Percentiles rank a stretch among this genome's conserved stretches.
Conservation (phyloP, 108 stramenopile genomes). For the Epipyxis sp. region DNA sequence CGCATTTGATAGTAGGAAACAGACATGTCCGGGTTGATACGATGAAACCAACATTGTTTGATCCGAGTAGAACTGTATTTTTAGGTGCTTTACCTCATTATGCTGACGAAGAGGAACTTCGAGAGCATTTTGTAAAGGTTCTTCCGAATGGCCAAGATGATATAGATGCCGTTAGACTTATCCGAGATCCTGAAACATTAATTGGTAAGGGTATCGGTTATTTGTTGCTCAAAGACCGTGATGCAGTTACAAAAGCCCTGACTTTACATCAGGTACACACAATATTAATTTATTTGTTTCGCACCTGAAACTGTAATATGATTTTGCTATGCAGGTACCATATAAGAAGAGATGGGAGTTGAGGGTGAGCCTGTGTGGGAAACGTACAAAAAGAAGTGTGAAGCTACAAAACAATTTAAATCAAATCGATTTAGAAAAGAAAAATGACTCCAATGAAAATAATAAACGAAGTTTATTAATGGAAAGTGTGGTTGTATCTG, state of each 20-base stretch:
- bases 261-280: neutral
- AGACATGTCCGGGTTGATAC: conserved; percentile 49
- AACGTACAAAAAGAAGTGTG: too few species aligned
- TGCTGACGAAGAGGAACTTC: conserved; percentile 48
- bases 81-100: conserved; percentile 49
- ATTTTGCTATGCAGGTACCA: too few species aligned
- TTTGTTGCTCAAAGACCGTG: conserved; percentile 43
- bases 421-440: too few species aligned
- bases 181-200: conserved; percentile 46
- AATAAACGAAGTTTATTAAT: too few species aligned
- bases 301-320: too few species aligned
- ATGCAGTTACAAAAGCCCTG: conserved; percentile 43
- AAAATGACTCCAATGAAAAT: too few species aligned
- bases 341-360: too few species aligned
- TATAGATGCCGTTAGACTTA: conserved; percentile 50
- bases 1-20: conserved; percentile 35
- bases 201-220: conserved; percentile 53
- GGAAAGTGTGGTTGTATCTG: too few species aligned
- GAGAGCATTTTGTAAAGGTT: conserved; percentile 36
- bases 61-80: conserved; percentile 44
- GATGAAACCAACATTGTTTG: conserved; percentile 31
- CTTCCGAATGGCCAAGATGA: conserved; percentile 36
- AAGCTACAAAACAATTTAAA: too few species aligned
- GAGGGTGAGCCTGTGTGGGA: too few species aligned
- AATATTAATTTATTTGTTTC: too few species aligned